Evolutionary conservation across 2,329 filamentous ascomycete genomes (phyloP), one percentile per base, ranked within the genome.

Genomic region (Sclerotiophoma versabilis): DNA sequence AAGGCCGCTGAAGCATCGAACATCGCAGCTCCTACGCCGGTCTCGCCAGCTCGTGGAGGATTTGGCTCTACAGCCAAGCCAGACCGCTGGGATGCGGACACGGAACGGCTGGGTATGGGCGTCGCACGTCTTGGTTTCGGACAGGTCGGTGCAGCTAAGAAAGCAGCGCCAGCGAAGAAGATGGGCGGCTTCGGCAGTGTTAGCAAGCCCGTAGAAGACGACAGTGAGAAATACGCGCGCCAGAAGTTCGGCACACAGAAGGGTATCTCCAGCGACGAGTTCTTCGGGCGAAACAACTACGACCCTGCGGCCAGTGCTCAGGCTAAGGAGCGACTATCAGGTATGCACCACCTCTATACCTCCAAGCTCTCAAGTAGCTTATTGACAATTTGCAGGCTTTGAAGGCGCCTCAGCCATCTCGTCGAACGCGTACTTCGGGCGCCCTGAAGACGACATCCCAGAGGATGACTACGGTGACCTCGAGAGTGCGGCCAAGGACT

Each of bases 261-360:
- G 81, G 91, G 91, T 65, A 99, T 99, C 64, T 97, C 92, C 0
- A 97, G 93, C 0, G 95, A 99, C 75, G 95, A 99, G 74, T 99
- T 96, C 83, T 99, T 99, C 73, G 92, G 93, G 69, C 93, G 95
- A 74, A 91, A 92, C 47, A 80, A 84, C 49, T 98, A 88, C 76
- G 93, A 99, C 73, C 87, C 93, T 30, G 83, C 82, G 49, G 86
- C 89, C 8, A 89, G 95, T 72, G 82, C 87, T 45, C 93, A 97
- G 79, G 93, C 95, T 66, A 96, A 96, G 80, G 82, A 83, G 20
- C 87, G 95, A 33, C 84, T 99, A 48, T 88, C 92, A 79, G 71
- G 71, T 73, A 69, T 32, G 60, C 34, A 10, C 19, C 12, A 14
- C 9, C 8, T 19, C 23, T 11, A 22, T 22, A 9, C 7, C 15